Conservation (phyloP, 345 rosid genomes). For the Fremontodendron californicum region DNA sequence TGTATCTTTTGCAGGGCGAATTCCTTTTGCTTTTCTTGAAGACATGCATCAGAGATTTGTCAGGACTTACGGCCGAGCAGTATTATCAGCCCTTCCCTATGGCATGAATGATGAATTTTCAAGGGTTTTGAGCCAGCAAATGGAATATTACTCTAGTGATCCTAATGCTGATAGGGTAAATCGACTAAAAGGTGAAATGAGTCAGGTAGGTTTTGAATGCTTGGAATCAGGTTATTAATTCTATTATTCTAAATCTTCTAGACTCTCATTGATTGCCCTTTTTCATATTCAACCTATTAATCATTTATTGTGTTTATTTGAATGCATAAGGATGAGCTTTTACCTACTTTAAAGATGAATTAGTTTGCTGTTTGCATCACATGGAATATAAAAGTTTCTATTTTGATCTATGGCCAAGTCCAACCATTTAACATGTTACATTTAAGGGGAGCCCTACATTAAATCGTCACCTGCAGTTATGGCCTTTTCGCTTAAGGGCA, state of each 20-base stretch:
- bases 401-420: neutral
- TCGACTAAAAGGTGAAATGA: slow-evolving; percentile 91
- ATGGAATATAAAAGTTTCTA: neutral
- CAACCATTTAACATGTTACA: neutral
- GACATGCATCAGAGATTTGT: slow-evolving; percentile 95
- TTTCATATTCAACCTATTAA: neutral
- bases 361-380: neutral
- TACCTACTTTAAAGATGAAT: neutral
- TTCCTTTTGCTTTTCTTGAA: slow-evolving; percentile 81
- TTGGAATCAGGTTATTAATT: neutral
- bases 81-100: slow-evolving; percentile 79
- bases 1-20: slow-evolving; percentile 46
- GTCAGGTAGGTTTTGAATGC: slow-evolving; percentile 48
- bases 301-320: neutral
- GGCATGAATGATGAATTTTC: slow-evolving; percentile 96
- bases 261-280: neutral
- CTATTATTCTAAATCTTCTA: neutral
- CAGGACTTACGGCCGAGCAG: slow-evolving; percentile 61
- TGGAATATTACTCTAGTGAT: slow-evolving; percentile 79
- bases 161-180: slow-evolving; percentile 91
- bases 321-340: neutral
- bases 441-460: neutral
- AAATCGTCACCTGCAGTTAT: neutral
- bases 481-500: neutral
- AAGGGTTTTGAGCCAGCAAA: slow-evolving; percentile 88